Evolutionary conservation across 1,284 basidiomycete species (phyloP), one percentile per base, ranked within the genome.

Genomic region (Fereydounia khargensis): DNA sequence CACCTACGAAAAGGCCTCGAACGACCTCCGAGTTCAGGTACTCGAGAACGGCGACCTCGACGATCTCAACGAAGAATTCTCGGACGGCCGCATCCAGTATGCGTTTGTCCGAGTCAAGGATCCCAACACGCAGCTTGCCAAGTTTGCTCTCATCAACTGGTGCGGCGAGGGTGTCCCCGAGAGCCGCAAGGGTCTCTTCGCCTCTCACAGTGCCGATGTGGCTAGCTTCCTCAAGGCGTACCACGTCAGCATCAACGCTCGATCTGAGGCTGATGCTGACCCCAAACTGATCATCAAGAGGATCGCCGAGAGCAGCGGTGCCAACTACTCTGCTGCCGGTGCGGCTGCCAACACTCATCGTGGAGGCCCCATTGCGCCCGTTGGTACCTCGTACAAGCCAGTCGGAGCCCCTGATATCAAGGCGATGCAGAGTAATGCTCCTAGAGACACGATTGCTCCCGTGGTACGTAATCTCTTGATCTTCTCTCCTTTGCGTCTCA

Each of bases 161-260:
- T 91, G 89, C 68, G 92, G 94, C 40, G 91, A 95, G 69, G 92
- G 94, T 64, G 94, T 97, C 0, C 92, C 92, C 14, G 91, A 87
- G 77, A 82, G 81, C 24, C 86, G 87, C 76, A 97, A 97, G 77
- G 94, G 92, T 13, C 81, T 96, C 21, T 97, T 96, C 79, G 86
- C 82, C 70, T 86, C 85, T 6, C 91, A 96, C 76, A 85, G 89
- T 14, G 83, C 83, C 39, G 83, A 88, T 2, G 89, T 97, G 4
- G 84, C 87, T 39, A 84, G 82, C 59, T 92, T 88, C 76, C 80
- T 97, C 32, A 85, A 85, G 30, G 88, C 87, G 44, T 78, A 63
- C 44, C 94, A 97, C 75, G 85, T 98, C 50, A 88, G 89, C 39
- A 85, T 97, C 77, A 90, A 83, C 69, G 94, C 94, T 7, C 83